phyloP scores from a whole-genome alignment of 352 stramenopile genomes.

The Globisporangium lucens region DNA sequence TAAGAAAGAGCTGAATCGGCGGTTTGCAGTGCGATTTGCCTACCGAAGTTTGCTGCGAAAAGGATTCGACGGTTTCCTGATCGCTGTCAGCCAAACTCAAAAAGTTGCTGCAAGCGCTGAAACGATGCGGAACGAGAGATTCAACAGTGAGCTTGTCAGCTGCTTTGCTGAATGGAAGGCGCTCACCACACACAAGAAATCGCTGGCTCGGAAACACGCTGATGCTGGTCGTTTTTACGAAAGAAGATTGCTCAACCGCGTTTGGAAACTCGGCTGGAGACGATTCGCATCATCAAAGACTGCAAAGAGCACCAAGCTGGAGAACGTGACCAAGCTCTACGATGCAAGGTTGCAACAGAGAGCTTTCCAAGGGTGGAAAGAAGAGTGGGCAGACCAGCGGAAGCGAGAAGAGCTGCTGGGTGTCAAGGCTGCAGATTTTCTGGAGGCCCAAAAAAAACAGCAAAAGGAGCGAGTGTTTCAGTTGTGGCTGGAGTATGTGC shows the following conservation, averaged over 20 bases:
- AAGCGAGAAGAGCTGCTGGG: conserved; percentile 2
- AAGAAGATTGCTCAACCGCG: not conserved
- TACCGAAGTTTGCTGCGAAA: conserved; percentile 10
- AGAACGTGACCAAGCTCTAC: not conserved
- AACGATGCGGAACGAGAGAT: not conserved
- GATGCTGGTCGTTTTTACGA: not conserved
- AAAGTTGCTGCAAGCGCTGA: not conserved
- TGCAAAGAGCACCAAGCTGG: not conserved
- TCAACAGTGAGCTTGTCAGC: not conserved
- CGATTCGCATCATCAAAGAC: not conserved
- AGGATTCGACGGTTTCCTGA: conserved; percentile 4
- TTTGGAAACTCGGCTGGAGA: conserved; percentile 7
- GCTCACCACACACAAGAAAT: not conserved
- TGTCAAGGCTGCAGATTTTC: not conserved
- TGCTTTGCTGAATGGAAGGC: conserved; percentile 6
- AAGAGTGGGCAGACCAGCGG: not conserved
- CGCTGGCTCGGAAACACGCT: not conserved
- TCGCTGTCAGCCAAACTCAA: not conserved
- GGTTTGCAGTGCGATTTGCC: conserved; percentile 14
- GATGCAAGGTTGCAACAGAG: not conserved
- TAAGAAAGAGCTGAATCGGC: conserved; percentile 11
- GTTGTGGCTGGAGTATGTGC: conserved; percentile 14
- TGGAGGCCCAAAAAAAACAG: not conserved
- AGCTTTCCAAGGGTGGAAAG: conserved; percentile 4
- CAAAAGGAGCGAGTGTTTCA: conserved; percentile 2